Conservation (phyloP, 2,329 filamentous ascomycete genomes). For the Huntiella decipiens region DNA sequence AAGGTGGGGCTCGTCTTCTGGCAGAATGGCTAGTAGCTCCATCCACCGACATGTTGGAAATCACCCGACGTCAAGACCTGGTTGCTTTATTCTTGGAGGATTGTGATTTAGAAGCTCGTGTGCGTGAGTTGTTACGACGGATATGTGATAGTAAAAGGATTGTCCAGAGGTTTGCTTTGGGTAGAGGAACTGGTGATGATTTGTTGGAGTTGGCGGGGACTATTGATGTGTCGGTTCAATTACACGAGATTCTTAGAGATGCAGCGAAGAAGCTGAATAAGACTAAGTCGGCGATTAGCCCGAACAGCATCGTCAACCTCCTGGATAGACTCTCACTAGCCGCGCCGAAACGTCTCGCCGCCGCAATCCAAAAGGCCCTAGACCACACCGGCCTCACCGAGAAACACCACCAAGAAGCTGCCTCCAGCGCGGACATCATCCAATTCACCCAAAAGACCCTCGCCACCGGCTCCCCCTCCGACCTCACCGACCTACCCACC, state of each 20-base stretch:
- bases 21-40: conserved; percentile 65
- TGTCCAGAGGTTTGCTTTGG: conserved; percentile 84
- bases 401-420: conserved; percentile 57
- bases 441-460: conserved; percentile 56
- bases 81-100: conserved; percentile 56
- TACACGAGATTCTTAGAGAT: not conserved
- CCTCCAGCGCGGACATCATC: conserved; percentile 45
- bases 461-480: conserved; percentile 42
- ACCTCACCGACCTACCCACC: conserved; percentile 35
- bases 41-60: conserved; percentile 66
- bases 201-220: conserved; percentile 68
- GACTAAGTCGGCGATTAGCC: not conserved
- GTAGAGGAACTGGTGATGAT: conserved; percentile 81
- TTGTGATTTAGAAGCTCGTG: conserved; percentile 47
- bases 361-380: conserved; percentile 56
- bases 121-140: conserved; percentile 48
- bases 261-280: not conserved
- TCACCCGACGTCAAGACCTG: conserved; percentile 62
- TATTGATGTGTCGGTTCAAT: conserved; percentile 49
- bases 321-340: conserved; percentile 43
- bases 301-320: conserved; percentile 25
- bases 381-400: conserved; percentile 73
- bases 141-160: conserved; percentile 77
- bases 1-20: conserved; percentile 70
- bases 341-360: conserved; percentile 48